Base-by-base conservation (phyloP, 2,329 filamentous ascomycete genomes). In the Fusarium napiforme region DNA sequence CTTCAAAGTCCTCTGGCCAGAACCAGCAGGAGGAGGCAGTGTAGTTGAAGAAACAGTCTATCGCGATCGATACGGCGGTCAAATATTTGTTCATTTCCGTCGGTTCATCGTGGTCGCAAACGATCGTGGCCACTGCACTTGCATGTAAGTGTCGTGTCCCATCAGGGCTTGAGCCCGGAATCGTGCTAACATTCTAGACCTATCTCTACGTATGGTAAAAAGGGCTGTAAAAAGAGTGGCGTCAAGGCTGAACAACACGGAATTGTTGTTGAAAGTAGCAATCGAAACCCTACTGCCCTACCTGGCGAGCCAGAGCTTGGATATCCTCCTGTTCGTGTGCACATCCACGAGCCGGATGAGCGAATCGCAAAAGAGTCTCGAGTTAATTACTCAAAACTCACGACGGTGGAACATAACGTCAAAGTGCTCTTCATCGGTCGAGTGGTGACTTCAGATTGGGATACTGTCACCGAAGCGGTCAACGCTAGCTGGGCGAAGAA, bases 331-430 rank as follows among this genome's bases (percentile, higher is more conserved):
- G 82, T 89, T 40, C 80, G 79, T 34, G 82, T 88, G 46, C 78
- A 82, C 2, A 83, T 89, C 26, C 81, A 78, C 26, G 79, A 82
- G 8, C 78, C 81, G 19, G 82, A 81, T 37, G 87, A 90, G 67
- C 84, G 79, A 60, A 81, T 90, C 11, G 81, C 82, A 16, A 82
- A 73, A 36, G 84, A 87, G 68, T 90, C 88, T 18, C 85, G 88
- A 9, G 84, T 89, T 72, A 89, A 90, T 79, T 90, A 90, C 77
- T 85, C 87, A 9, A 90, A 90, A 70, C 80, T 87, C 10, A 82
- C 85, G 34, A 88, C 87, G 7, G 82, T 90, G 32, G 87, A 90
- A 77, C 88, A 90, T 79, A 90, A 90, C 73, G 81, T 86, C 73
- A 85, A 83, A 50, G 87, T 90, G n/a, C 83, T 86, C 72, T 89